Conservation (phyloP, 192 early-diverging fungal genomes). For the Coemansia sp. region DNA sequence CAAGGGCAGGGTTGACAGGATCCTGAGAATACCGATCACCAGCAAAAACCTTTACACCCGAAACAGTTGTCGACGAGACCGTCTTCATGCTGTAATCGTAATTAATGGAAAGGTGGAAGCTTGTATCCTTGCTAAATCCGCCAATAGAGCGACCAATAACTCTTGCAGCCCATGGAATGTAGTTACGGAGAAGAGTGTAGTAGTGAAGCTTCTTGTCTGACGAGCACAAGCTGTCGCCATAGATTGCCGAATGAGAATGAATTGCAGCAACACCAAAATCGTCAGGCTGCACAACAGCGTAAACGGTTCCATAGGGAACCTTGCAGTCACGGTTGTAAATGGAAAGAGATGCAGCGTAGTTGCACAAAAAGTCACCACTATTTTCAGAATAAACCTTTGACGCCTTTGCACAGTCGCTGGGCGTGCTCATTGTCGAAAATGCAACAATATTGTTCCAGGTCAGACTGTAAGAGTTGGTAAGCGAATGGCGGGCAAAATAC, state of each 20-base stretch:
- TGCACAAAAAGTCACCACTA: constrained; percentile 37
- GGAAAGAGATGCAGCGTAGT: constrained; percentile 20
- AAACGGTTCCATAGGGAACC: constrained; percentile 39
- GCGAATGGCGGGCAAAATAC: constrained; percentile 30
- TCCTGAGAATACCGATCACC: constrained; percentile 33
- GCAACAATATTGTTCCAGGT: constrained; percentile 27
- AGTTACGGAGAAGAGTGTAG: constrained; percentile 42
- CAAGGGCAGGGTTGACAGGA: constrained; percentile 11
- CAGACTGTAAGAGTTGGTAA: constrained; percentile 4
- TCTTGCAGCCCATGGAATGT: constrained; percentile 36
- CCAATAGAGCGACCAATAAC: constrained; percentile 26
- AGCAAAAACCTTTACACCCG: constrained; percentile 20
- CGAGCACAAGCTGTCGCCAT: constrained; percentile 36
- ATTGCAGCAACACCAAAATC: constrained; percentile 27
- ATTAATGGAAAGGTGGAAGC: constrained; percentile 15
- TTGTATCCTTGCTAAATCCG: constrained; percentile 19
- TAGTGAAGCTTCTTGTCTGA: constrained; percentile 31
- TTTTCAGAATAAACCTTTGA: constrained; percentile 29
- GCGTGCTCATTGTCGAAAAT: constrained; percentile 13
- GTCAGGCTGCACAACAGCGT: constrained; percentile 32
- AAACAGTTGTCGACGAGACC: constrained; percentile 3
- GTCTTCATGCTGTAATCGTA: constrained; percentile 25
- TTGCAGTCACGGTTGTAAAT: constrained; percentile 23
- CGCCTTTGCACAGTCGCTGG: constrained; percentile 23
- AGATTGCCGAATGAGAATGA: constrained; percentile 36